These are phyloP conservation scores for Crithidia brevicula DNA, from an alignment of 208 protist genomes.

Conservation along the genomic window DNA sequence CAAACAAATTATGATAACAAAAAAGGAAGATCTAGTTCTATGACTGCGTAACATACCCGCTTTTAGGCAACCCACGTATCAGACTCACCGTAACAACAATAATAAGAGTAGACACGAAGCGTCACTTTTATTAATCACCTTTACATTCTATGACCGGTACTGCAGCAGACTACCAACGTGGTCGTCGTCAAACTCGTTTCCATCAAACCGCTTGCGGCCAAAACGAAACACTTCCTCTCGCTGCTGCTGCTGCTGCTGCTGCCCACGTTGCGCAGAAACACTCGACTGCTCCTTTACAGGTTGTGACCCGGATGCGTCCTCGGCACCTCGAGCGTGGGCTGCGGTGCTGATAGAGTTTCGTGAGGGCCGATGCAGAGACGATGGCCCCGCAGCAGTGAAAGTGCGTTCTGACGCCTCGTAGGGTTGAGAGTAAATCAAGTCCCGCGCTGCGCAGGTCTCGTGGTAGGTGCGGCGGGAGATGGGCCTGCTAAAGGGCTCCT, in stretches of 20 bases:
- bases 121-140: no score
- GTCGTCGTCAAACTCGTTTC: neutral
- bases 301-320: no score
- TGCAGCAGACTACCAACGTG: conserved; percentile 12
- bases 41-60: no score
- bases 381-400: neutral
- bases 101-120: neutral
- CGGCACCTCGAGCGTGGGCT: no score
- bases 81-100: no score
- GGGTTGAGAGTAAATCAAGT: conserved; percentile 70
- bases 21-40: no score
- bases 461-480: conserved; percentile 57
- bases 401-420: conserved; percentile 18
- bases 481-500: conserved; percentile 70
- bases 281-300: neutral
- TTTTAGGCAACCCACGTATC: no score
- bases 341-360: neutral
- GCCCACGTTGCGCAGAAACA: neutral
- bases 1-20: no score
- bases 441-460: conserved; percentile 59
- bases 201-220: conserved; percentile 24
- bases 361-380: neutral
- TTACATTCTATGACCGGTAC: neutral
- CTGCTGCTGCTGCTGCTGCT: neutral
- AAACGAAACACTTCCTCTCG: conserved; percentile 27